Base-by-base conservation (phyloP, 768 basidiomycete genomes). In the Strobilomyces dryophilus region DNA sequence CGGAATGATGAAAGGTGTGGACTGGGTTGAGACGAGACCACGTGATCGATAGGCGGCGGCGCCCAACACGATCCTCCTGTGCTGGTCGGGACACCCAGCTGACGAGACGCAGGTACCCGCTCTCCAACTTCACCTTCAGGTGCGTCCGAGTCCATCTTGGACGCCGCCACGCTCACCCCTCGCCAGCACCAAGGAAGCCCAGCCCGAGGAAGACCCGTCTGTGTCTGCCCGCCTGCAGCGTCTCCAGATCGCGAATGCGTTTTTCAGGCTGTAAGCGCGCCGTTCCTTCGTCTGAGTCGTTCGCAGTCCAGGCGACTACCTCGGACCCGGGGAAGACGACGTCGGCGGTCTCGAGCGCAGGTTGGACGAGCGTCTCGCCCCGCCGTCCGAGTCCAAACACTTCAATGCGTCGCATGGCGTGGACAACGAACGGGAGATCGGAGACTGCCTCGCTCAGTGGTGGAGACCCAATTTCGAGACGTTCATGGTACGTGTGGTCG, bases 401-500 rank as follows among this genome's bases (percentile, higher is more conserved):
- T 90, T 89, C 66, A 84, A 88, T 70, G 77, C 81, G 29, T 79
- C 82, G 0, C 87, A 91, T 54, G 88, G 85, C 0, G 80, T 86
- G 18, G 87, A 86, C 62, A 89, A 89, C 48, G 92, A 94, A 40
- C 98, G 97, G 97, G 89, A 95, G 70, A 92, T 98, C 36, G 89
- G 89, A 1, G 95, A 98, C 61, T 94, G 92, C 61, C 77, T 98
- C n/a, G 92, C 92, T 0, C 93, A 95, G 67, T 99, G 95, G 95
- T 99, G 91, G 89, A 74, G 97, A 45, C 95, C 95, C 0, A 97
- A 97, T 66, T 99, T 97, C 61, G 97, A 99, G 75, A 95, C 93
- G 0, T 98, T 98, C 73, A 95, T 97, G 89, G 95, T 95, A 61
- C 64, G 87, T 79, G 18, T 34, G 18, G 37, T 43, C 7, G 42